Evolutionary conservation across 2,329 filamentous ascomycete genomes (phyloP).

Genomic region (Colletotrichum karsti): DNA sequence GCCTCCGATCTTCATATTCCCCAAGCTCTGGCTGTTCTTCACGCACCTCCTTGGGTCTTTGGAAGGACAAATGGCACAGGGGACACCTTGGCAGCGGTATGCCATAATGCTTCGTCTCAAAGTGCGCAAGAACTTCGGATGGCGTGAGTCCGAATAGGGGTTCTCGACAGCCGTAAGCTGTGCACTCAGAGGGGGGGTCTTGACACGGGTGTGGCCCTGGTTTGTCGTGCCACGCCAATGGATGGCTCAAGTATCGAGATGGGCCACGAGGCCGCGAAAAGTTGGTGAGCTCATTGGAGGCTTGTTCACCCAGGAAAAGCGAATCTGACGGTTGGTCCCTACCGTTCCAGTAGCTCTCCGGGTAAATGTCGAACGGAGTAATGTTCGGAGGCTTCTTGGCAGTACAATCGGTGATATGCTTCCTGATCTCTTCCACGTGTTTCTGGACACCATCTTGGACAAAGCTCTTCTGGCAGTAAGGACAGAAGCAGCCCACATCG

Average conservation of each 20-base stretch:
- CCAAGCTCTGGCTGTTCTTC: not conserved
- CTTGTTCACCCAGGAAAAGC: conserved; percentile 15
- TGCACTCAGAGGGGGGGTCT: conserved; percentile 26
- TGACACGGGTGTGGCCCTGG: not conserved
- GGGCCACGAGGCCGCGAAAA: conserved; percentile 1
- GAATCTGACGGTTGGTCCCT: conserved; percentile 7
- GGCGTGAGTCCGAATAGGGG: conserved; percentile 25
- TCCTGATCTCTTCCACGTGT: not conserved
- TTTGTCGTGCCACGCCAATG: conserved; percentile 26
- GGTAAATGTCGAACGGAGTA: conserved; percentile 28
- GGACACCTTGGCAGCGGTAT: conserved; percentile 18
- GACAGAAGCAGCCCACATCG: conserved; percentile 30
- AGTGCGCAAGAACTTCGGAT: conserved; percentile 25
- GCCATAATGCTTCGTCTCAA: conserved; percentile 22
- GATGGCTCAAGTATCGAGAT: conserved; percentile 4
- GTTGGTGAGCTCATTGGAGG: not conserved
- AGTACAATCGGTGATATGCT: conserved; percentile 17
- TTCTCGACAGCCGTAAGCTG: conserved; percentile 5
- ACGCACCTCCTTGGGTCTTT: not conserved
- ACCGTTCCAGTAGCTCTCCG: conserved; percentile 12
- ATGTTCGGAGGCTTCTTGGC: not conserved
- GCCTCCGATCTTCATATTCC: not conserved
- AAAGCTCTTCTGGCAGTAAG: conserved; percentile 29
- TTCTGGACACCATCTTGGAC: not conserved
- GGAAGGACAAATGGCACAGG: conserved; percentile 26